Evolutionary conservation across 2,329 filamentous ascomycete genomes (phyloP), one percentile per base, ranked within the genome.

Genomic region (Venturia effusa): DNA sequence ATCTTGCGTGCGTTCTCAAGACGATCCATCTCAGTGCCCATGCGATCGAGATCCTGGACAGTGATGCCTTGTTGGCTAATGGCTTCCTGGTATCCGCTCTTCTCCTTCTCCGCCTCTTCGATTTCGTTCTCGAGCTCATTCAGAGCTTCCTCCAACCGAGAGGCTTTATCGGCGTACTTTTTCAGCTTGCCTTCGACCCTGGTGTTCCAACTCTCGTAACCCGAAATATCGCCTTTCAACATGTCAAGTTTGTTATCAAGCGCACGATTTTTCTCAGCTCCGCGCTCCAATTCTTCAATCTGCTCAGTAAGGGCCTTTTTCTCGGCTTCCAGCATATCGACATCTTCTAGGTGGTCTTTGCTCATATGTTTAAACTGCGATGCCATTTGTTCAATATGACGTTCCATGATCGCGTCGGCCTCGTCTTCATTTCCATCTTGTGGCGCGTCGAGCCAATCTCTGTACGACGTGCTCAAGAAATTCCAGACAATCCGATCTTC

Each of bases 31-130:
- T 99, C 94, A 41, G 90, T 88, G 69, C 92, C 96, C 93, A 99
- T 97, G 75, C 94, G 91, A 81, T 99, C 94, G 72, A 99, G 97
- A 82, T 99, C 94, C 77, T 94, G 89, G 77, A 97, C 95, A 71
- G 92, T 95, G 73, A 99, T 92, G 2, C 94, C 94, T 72, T 96
- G 91, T 69, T 88, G 87, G 74, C 97, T 94, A 34, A 99, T 92
- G 37, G 89, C 87, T 65, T 88, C 86, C 74, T 97, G 93, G 11
- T 99, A 81, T 37, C 83, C 82, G 51, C 85, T 79, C 66, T 91
- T 86, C 74, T 99, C 94, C 19, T 89, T 86, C 68, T 97, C 92
- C 0, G 88, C 89, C 69, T 90, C 88, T 65, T 84, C 82, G 40
- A 96, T 79, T 70, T 96, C 92, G 10, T 82, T 78, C 63, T 87